These are phyloP conservation scores for Mycena sanguinolenta DNA, from an alignment of 768 basidiomycete species.

Conservation along the genomic window DNA sequence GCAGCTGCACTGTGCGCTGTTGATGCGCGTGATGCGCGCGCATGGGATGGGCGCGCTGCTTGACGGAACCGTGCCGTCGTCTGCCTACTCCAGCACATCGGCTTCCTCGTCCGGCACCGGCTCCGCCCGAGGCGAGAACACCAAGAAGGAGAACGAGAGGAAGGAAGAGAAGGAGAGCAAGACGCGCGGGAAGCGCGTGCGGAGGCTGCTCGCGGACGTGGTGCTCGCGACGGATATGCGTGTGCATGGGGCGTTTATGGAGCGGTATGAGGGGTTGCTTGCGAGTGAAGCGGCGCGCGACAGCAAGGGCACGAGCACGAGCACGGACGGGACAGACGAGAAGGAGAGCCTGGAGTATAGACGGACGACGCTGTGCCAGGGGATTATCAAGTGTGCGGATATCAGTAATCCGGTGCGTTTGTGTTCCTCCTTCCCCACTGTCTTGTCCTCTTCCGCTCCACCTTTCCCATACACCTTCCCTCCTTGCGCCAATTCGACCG, in stretches of 20 bases:
- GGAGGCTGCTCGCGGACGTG: conserved; percentile 74
- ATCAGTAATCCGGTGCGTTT: conserved; percentile 97
- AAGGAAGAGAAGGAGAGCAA: too few relatives aligned
- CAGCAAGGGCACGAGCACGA: background rate
- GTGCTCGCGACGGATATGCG: conserved; percentile 97
- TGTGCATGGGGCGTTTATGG: conserved; percentile 89
- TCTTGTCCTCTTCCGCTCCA: too few relatives aligned
- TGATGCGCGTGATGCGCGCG: conserved; percentile 83
- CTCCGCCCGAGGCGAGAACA: too few relatives aligned
- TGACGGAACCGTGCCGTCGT: conserved; percentile 52
- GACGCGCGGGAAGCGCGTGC: conserved; percentile 46
- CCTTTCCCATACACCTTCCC: too few relatives aligned
- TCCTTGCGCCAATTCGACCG: too few relatives aligned
- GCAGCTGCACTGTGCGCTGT: conserved; percentile 88
- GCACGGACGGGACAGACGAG: background rate
- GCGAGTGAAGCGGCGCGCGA: conserved; percentile 51
- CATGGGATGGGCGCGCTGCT: conserved; percentile 82
- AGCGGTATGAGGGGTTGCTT: conserved; percentile 67
- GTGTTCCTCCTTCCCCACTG: conserved; percentile 52
- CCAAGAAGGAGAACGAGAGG: too few relatives aligned
- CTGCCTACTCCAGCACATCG: too few relatives aligned
- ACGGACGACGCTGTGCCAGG: conserved; percentile 85
- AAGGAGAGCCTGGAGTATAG: conserved; percentile 57
- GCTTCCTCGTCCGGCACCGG: too few relatives aligned
- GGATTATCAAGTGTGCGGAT: conserved; percentile 96